phyloP scores from a whole-genome alignment of 1,139 yeast genomes.

The Hanseniaspora uvarum region DNA sequence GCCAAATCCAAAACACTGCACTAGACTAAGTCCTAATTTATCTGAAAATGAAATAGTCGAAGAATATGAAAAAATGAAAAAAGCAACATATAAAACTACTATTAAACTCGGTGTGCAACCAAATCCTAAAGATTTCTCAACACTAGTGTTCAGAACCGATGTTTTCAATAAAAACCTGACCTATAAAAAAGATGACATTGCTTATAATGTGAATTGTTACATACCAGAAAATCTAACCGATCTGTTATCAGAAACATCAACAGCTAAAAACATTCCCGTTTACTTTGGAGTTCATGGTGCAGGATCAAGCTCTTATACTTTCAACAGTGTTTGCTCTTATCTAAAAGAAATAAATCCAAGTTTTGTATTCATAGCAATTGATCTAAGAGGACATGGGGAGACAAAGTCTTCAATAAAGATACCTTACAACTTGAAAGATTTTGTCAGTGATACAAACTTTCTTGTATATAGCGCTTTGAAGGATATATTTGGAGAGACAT shows the following conservation, averaged over 20 bases:
- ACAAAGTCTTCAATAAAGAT: constrained; percentile 30
- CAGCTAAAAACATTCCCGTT: constrained; percentile 31
- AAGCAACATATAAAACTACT: neutral
- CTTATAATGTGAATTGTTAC: constrained; percentile 51
- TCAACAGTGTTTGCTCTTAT: constrained; percentile 44
- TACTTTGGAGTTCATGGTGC: constrained; percentile 88
- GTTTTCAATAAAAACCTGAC: neutral
- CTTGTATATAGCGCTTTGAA: constrained; percentile 37
- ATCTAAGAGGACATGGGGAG: constrained; percentile 75
- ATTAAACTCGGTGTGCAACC: neutral
- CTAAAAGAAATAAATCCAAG: constrained; percentile 29
- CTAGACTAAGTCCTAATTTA: neutral
- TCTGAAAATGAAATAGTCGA: neutral
- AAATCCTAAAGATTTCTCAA: neutral
- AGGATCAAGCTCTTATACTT: constrained; percentile 77
- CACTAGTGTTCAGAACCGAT: neutral
- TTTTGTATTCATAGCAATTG: constrained; percentile 57
- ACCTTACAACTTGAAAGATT: constrained; percentile 36
- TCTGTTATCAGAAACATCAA: constrained; percentile 15
- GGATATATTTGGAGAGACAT: constrained; percentile 20
- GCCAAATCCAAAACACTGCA: neutral
- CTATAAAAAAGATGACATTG: constrained; percentile 19
- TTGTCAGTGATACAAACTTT: constrained; percentile 48
- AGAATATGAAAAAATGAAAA: constrained; percentile 5
- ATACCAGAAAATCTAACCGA: constrained; percentile 40